Base-by-base conservation (phyloP, 192 early-diverging fungal species). In the Tieghemiomyces parasiticus region DNA sequence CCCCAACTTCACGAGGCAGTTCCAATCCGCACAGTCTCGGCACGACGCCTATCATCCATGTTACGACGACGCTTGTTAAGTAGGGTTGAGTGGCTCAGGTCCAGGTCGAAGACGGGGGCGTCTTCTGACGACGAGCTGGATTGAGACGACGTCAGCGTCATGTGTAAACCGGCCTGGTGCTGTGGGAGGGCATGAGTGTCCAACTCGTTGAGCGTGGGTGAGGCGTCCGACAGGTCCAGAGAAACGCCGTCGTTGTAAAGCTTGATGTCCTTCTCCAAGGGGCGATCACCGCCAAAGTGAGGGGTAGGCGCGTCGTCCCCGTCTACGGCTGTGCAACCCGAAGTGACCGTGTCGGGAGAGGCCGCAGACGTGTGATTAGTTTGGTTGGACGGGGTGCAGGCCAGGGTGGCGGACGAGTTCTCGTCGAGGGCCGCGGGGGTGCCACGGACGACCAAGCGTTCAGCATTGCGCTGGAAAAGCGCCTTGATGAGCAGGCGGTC, bases 21-120 rank as follows among this genome's bases (percentile, higher is more conserved):
- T n/a, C n/a, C n/a, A n/a, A n/a, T n/a, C n/a, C n/a, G n/a, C n/a
- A n/a, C n/a, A n/a, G n/a, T n/a, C n/a, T n/a, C n/a, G n/a, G n/a
- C n/a, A n/a, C n/a, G n/a, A n/a, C n/a, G n/a, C n/a, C n/a, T n/a
- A n/a, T n/a, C n/a, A n/a, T n/a, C n/a, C n/a, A n/a, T n/a, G n/a
- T n/a, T n/a, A n/a, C n/a, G n/a, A n/a, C 62, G 35, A 20, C 75
- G 69, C 30, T 71, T 73, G 48, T 61, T 71, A n/a, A 77, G 33
- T 2, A 77, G 38, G 20, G 72, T 77, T 8, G 73, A 71, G 24
- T 74, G 61, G 26, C 56, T 56, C 45, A 75, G 62, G 48, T 70
- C 61, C 46, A 75, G 56, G n/a, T 77, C 66, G 38, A 77, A 77
- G 14, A 61, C 60, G 4, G 52, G 52, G n/a, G 26, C 25, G 9